These are phyloP conservation scores for Naganishia albida DNA, from an alignment of 1,284 basidiomycete genomes.

Conservation along the genomic window DNA sequence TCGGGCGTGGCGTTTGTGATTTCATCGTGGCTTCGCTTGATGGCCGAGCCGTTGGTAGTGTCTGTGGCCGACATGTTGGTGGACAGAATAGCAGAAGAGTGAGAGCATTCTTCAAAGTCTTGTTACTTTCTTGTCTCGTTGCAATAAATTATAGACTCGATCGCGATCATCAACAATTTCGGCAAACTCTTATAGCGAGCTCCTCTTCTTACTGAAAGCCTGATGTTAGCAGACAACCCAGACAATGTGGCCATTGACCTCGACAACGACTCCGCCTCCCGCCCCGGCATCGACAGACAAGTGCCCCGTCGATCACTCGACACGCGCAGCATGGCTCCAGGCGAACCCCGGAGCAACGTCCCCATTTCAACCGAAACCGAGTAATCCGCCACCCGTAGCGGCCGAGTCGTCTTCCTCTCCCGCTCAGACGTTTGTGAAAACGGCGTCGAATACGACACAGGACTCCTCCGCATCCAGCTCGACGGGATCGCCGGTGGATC, in stretches of 20 bases:
- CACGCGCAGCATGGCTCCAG: conserved; percentile 52
- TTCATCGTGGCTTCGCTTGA: conserved; percentile 9
- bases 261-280: conserved; percentile 5
- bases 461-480: conserved; percentile 23
- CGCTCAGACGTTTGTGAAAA: conserved; percentile 19
- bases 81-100: neutral
- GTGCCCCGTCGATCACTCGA: conserved; percentile 70
- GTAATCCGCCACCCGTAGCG: neutral
- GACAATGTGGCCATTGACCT: conserved; percentile 40
- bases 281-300: conserved; percentile 53
- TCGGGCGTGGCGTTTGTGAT: neutral
- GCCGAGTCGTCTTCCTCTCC: neutral
- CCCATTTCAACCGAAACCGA: conserved; percentile 26
- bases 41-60: neutral
- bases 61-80: neutral
- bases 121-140: too few relatives aligned
- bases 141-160: conserved; percentile 6
- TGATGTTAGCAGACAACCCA: too few relatives aligned
- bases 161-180: conserved; percentile 18
- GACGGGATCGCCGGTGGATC: neutral
- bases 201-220: neutral
- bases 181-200: neutral
- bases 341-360: conserved; percentile 39
- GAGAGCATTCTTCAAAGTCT: too few relatives aligned
- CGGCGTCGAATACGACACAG: conserved; percentile 26